Percentiles rank a stretch among this genome's conserved stretches.
Conservation (phyloP, 257 asterid species). For the Przewalskia tangutica region DNA sequence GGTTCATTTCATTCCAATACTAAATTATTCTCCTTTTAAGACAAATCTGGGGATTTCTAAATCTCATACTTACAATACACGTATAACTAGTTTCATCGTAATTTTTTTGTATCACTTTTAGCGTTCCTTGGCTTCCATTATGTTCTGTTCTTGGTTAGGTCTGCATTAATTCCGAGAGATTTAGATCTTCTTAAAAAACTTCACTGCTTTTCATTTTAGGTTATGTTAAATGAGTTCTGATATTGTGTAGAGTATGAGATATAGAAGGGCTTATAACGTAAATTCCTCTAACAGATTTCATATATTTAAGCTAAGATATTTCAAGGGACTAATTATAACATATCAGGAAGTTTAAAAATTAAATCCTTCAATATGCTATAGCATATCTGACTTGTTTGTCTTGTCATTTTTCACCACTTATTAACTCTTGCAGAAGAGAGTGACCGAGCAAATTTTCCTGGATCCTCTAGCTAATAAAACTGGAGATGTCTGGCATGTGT, state of each 20-base stretch:
- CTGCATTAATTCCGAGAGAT: background rate
- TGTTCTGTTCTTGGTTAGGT: background rate
- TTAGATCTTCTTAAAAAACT: background rate
- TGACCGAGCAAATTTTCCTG: constrained; percentile 59
- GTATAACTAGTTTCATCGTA: background rate
- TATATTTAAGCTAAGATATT: background rate
- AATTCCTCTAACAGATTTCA: background rate
- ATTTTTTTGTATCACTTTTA: background rate
- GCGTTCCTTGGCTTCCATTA: background rate
- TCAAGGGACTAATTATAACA: background rate
- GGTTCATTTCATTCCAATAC: too few species aligned
- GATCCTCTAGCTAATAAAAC: constrained; percentile 68
- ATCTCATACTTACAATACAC: background rate
- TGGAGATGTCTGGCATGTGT: constrained; percentile 95
- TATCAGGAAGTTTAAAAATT: background rate
- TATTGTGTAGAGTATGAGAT: background rate
- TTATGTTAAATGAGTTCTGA: background rate
- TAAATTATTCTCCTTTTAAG: background rate
- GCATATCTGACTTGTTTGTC: background rate
- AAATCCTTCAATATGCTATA: background rate
- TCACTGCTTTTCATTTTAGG: background rate
- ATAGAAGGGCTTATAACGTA: background rate
- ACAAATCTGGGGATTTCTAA: background rate
- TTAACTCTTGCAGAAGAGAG: constrained; percentile 55
- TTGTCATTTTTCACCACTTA: background rate